Evolutionary conservation across 1,284 basidiomycete genomes (phyloP).

Genomic region (Pseudozyma hubeiensis): DNA sequence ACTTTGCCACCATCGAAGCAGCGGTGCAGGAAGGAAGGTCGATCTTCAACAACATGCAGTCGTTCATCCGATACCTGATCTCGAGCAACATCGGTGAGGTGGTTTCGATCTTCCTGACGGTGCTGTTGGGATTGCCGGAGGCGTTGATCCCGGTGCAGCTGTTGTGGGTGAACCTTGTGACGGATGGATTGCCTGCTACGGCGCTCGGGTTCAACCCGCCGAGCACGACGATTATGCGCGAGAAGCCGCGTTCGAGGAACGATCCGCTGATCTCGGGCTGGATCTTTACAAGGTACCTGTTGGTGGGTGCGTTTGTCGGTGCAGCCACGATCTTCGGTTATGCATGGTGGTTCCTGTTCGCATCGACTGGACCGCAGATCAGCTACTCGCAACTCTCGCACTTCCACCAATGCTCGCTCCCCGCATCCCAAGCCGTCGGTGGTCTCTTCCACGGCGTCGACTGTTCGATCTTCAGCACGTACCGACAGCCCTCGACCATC

Average conservation of each 20-base stretch:
- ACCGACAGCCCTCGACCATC: constrained; percentile 88
- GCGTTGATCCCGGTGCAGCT: constrained; percentile 97
- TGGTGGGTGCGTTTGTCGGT: constrained; percentile 93
- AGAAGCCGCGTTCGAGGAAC: constrained; percentile 85
- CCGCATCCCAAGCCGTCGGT: constrained; percentile 4
- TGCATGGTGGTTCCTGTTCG: constrained; percentile 98
- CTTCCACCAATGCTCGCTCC: constrained; percentile 74
- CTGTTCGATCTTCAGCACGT: constrained; percentile 90
- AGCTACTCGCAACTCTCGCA: constrained; percentile 89
- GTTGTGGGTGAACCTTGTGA: constrained; percentile 76
- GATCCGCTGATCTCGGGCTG: constrained; percentile 92
- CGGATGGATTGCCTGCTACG: constrained; percentile 93
- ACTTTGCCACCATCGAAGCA: constrained; percentile 71
- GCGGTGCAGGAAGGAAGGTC: constrained; percentile 86
- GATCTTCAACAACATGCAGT: constrained; percentile 99
- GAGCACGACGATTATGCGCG: constrained; percentile 89
- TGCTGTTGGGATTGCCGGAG: constrained; percentile 97
- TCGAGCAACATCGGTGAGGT: constrained; percentile 99
- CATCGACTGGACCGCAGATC: constrained; percentile 89
- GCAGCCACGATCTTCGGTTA: constrained; percentile 95
- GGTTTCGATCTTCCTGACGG: constrained; percentile 96
- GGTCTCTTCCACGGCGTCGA: constrained; percentile 85
- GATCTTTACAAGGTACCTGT: constrained; percentile 94
- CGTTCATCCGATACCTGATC: constrained; percentile 86
- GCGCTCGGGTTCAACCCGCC: constrained; percentile 98